Base-by-base conservation (phyloP, 2,329 filamentous ascomycete species). In the Colletotrichum lini region DNA sequence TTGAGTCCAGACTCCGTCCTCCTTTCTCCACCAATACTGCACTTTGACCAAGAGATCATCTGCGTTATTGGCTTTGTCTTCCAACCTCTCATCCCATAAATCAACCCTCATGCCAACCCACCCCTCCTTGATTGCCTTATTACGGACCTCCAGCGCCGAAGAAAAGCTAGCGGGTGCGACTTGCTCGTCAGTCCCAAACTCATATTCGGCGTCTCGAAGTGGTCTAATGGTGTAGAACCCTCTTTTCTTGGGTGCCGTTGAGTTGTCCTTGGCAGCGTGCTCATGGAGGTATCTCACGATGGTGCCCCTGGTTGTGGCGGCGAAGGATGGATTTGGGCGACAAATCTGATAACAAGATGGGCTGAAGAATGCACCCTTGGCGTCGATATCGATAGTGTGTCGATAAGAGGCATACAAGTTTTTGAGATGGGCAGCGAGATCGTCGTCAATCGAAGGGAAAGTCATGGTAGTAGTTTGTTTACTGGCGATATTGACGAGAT, bases 81-180 rank as follows among this genome's bases (percentile, higher is more conserved):
- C 53, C 6, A 21, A 45, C 4, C 53, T 60, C 3, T 76, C 77
- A 26, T 74, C 72, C 78, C 78, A 79, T 40, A 79, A 56, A 53
- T 79, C 76, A 3, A 78, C 77, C 45, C 77, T 75, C 74, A 78
- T 74, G 4, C 78, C 78, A 1, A 72, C 68, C 78, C 78, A 80
- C 4, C 68, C 73, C 40, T 77, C 74, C 2, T 10, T 13, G 9
- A 50, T 49, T 1, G 77, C 75, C 57, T 53, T 72, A 1, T 40
- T 10, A 45, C 70, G 72, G n/a, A 76, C 47, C n/a, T 74, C 59
- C 0, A 60, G 49, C 0, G 67, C 53, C 2, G 67, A 69, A 3
- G 66, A 40, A 13, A 74, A 75, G 0, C 75, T 77, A 0, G 72
- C 72, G 0, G 69, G 72, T 1, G 35, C 18, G 10, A 74, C 68